These are phyloP conservation scores for Poronia punctata DNA, from an alignment of 495 filamentous ascomycete species.

Conservation along the genomic window DNA sequence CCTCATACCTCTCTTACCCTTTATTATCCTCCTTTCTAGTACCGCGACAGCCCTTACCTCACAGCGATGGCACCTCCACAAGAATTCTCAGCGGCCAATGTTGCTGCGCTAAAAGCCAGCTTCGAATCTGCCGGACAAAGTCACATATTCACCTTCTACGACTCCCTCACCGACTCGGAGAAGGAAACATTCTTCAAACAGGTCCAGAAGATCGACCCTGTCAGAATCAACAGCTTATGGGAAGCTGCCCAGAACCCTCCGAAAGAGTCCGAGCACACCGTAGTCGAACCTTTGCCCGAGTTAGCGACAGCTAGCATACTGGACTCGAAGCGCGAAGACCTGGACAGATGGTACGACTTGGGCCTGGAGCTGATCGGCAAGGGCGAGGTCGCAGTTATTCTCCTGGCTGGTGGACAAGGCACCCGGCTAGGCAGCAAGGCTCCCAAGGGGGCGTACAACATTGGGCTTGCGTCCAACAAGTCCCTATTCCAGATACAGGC, in stretches of 20 bases:
- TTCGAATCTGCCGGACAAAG: constrained; percentile 76
- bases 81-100: constrained; percentile 64
- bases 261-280: constrained; percentile 45
- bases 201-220: constrained; percentile 70
- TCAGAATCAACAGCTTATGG: constrained; percentile 74
- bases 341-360: constrained; percentile 77
- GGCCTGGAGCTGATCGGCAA: constrained; percentile 78
- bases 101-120: constrained; percentile 66
- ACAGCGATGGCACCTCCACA: constrained; percentile 34
- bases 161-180: constrained; percentile 63
- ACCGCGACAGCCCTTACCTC: background rate
- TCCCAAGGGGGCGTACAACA: constrained; percentile 95
- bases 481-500: constrained; percentile 96
- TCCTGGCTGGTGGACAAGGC: constrained; percentile 96
- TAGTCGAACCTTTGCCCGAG: constrained; percentile 86
- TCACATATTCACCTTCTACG: constrained; percentile 88
- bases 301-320: constrained; percentile 83
- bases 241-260: constrained; percentile 75
- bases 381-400: constrained; percentile 88
- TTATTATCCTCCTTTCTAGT: background rate
- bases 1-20: too few relatives aligned
- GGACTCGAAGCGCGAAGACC: constrained; percentile 73
- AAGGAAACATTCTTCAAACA: constrained; percentile 77
- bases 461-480: constrained; percentile 86
- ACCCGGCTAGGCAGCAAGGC: constrained; percentile 90